Base-by-base conservation (phyloP, 129 eudicot species). In the Logfia minima region DNA sequence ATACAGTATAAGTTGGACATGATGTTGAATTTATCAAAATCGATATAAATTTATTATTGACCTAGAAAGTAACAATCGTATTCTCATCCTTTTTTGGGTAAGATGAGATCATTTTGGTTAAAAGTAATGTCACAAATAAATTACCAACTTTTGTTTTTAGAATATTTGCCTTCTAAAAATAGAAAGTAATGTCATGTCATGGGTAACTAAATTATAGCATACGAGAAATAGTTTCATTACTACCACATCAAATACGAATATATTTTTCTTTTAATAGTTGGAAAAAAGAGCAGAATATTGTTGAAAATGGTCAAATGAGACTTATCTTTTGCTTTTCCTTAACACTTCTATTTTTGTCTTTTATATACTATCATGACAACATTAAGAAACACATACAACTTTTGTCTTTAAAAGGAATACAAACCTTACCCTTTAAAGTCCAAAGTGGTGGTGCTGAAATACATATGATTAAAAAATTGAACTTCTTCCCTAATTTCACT, bases 361-460 rank as follows among this genome's bases (percentile, higher is more conserved):
- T 45, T 64, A 29, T 29, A 60, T 71, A 48, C 23, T 61, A 79
- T 71, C 21, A 63, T 79, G 39, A 60, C 64, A 70, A 43, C 28
- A 78, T 45, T 43, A 70, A 58, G 70, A 70, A 22, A 70, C 45
- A 56, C 3, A 45, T 0, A 22, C 28, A 31, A 31, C 11, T 4
- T 6, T 62, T 18, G 37, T 43, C 8, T 31, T 77, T 58, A 58
- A 60, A 78, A 70, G 17, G 77, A 78, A 58, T 26, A 55, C 13
- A 78, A 69, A 39, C 68, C 62, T 69, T 67, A 18, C 71, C 53
- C 52, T 32, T 35, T 66, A 32, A 66, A 66, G 26, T 4, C 7
- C 76, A 70, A 79, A 79, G 77, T 71, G 28, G 35, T 61, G 72
- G 71, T 79, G 82, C 76, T 59, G 71, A 78, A 61, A 79, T 51